These are phyloP conservation scores for Capniomyces stellatus DNA, from an alignment of 371 early-diverging fungal species.

Conservation along the genomic window DNA sequence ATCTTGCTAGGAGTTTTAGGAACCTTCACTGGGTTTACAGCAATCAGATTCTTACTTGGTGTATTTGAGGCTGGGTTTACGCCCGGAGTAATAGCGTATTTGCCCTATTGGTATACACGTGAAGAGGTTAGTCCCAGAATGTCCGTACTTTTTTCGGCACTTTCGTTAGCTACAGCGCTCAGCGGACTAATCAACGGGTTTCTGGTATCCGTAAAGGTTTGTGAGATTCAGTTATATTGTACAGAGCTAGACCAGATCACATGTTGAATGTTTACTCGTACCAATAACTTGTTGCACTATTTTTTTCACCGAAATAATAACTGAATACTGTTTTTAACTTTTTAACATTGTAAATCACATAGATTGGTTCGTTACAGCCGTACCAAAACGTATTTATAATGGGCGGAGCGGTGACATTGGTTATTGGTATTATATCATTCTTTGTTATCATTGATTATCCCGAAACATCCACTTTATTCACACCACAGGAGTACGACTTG, in stretches of 20 bases:
- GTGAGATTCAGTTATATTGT: too few species aligned
- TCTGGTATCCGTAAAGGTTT: not conserved
- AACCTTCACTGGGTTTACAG: slow-evolving; percentile 19
- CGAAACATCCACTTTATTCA: slow-evolving; percentile 14
- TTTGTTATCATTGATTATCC: slow-evolving; percentile 17
- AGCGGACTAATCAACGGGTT: slow-evolving; percentile 23
- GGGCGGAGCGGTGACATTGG: slow-evolving; percentile 8
- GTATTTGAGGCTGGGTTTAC: slow-evolving; percentile 35
- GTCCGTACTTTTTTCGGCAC: slow-evolving; percentile 25
- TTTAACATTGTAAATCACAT: not conserved
- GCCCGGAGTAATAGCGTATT: slow-evolving; percentile 32
- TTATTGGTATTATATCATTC: slow-evolving; percentile 10
- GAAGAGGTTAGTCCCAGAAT: slow-evolving; percentile 22
- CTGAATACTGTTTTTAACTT: too few species aligned
- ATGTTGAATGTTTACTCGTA: too few species aligned
- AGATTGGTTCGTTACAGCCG: not conserved
- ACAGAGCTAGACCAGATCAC: too few species aligned
- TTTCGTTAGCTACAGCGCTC: slow-evolving; percentile 25
- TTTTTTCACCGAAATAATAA: too few species aligned
- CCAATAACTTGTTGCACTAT: too few species aligned
- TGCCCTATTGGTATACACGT: slow-evolving; percentile 32
- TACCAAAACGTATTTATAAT: slow-evolving; percentile 17
- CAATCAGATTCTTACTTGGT: slow-evolving; percentile 28
- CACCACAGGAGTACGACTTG: slow-evolving; percentile 10
- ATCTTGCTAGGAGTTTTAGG: slow-evolving; percentile 24